A percentile compares a stretch with the other conserved stretches of the same genome.
phyloP scores from a whole-genome alignment of 148 eudicot species.

The Spergularia marina region DNA sequence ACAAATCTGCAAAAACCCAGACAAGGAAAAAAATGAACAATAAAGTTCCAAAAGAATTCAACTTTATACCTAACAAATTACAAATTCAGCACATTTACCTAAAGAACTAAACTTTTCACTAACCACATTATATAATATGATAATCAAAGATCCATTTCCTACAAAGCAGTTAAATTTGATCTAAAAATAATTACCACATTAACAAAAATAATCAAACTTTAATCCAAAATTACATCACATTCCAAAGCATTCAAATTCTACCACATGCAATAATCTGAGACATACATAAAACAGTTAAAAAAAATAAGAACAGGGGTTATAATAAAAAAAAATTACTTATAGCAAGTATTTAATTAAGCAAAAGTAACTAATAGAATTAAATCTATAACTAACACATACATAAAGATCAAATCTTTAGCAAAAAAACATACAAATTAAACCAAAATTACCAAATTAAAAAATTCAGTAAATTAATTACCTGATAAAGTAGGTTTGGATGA shows the following conservation, averaged over 20 bases:
- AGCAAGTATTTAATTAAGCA: not conserved
- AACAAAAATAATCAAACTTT: not conserved
- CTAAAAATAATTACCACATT: not conserved
- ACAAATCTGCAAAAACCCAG: constrained; percentile 34
- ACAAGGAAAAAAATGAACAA: constrained; percentile 7
- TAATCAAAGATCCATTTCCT: not conserved
- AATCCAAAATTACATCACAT: not conserved
- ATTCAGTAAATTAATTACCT: constrained; percentile 11
- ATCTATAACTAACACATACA: not conserved
- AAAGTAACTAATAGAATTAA: not conserved
- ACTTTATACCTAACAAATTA: not conserved
- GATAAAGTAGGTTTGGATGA: not conserved
- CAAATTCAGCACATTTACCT: not conserved
- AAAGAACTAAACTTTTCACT: not conserved
- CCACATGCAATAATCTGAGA: constrained; percentile 11
- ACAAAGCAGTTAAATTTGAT: not conserved
- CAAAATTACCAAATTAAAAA: not conserved
- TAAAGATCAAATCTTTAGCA: not conserved
- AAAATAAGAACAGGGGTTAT: constrained; percentile 3
- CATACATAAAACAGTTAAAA: not conserved
- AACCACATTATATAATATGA: constrained; percentile 8
- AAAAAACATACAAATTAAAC: constrained; percentile 2
- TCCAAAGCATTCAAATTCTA: not conserved
- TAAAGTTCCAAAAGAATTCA: not conserved
- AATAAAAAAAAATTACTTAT: no score